Evolutionary conservation across 2,329 filamentous ascomycete species (phyloP), one percentile per base, ranked within the genome.

Genomic region (Exophiala oligosperma): DNA sequence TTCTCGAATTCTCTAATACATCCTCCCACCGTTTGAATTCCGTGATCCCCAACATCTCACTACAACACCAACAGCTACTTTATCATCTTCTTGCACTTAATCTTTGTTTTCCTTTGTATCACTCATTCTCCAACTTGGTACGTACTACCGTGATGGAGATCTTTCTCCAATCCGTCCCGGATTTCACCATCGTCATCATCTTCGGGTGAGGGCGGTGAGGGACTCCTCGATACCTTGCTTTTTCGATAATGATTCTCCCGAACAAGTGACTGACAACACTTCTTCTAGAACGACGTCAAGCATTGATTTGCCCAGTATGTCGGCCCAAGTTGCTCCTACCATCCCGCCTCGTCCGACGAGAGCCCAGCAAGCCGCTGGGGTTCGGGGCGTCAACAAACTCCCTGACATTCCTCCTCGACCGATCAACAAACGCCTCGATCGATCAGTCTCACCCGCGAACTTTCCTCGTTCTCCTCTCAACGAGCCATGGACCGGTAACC

Each of bases 381-480:
- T 71, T 21, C 67, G 75, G 57, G 66, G 75, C 57, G 67, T 74
- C 54, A 73, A 77, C 62, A 82, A 85, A 44, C 75, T 84, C 43
- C 92, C 92, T 61, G 84, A 84, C 69, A 82, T 96, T 49, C 92
- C 92, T 63, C 89, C 91, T 61, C 89, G 92, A 62, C 92, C 92
- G 3, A 65, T 72, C 52, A 79, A 79, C 66, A 87, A 87, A 71
- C 81, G 78, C 66, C 70, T 85, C 67, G 87, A 91, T 64, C 89
- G 91, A 73, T 90, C 91, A 29, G 73, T 87, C 62, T 96, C 91
- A 55, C 85, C 87, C 66, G 88, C 91, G 67, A 87, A 87, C 67
- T 96, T 89, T 72, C 90, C 91, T 37, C 91, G 85, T 51, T 96
- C 92, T 52, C 93, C 93, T 7, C 79, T 97, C 68, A 94, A 93